phyloP scores from a whole-genome alignment of 768 basidiomycete species.

The Lactarius tabidus region DNA sequence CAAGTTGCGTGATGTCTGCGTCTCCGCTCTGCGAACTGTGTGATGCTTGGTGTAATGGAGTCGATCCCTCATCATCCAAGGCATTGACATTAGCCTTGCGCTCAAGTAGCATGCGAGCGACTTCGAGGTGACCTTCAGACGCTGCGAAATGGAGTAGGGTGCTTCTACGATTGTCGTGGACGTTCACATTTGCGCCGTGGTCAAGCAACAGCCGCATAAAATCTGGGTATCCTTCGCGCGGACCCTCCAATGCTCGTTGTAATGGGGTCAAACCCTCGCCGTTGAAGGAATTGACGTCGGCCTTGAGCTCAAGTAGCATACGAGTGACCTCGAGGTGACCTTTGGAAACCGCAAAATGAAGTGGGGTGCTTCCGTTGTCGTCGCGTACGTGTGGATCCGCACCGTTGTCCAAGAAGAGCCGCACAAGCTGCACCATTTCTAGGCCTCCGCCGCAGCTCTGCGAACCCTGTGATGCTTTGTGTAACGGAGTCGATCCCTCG shows the following conservation, averaged over 20 bases:
- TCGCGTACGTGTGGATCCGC: too few relatives aligned
- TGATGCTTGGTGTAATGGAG: background rate
- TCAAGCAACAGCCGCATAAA: background rate
- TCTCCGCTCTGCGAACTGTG: background rate
- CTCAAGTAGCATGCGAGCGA: background rate
- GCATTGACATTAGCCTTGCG: background rate
- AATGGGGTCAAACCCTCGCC: too few relatives aligned
- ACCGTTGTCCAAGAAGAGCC: too few relatives aligned
- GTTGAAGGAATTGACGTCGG: background rate
- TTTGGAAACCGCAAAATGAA: rapidly evolving
- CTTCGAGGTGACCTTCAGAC: background rate
- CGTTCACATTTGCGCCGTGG: background rate
- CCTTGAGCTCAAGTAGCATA: background rate
- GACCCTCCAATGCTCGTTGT: too few relatives aligned
- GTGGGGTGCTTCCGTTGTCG: background rate
- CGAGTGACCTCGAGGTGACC: background rate
- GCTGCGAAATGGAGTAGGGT: too few relatives aligned
- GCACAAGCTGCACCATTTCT: too few relatives aligned
- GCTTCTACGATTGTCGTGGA: too few relatives aligned
- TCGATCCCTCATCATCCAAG: background rate
- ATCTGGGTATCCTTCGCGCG: too few relatives aligned
- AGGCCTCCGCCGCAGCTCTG: too few relatives aligned
- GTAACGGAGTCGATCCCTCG: too few relatives aligned
- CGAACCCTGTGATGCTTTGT: too few relatives aligned
- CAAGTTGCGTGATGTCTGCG: background rate